Percentiles rank a stretch among this genome's conserved stretches.
Conservation (phyloP, 2,329 filamentous ascomycete species). For the Alternaria viburni region DNA sequence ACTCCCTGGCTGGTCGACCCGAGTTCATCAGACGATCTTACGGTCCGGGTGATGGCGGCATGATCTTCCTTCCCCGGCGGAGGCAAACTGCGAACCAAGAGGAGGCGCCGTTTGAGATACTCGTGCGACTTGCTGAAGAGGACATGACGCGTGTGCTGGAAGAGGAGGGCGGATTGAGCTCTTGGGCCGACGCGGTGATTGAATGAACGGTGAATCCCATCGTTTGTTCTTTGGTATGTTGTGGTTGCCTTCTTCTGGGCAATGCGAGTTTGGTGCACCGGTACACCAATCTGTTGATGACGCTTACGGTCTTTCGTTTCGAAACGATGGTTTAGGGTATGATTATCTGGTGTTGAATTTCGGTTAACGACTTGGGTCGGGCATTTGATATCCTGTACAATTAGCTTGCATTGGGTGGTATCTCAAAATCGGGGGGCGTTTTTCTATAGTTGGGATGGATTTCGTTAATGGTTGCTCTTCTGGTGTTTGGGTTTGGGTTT, state of each 20-base stretch:
- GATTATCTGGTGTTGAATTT: slow-evolving; percentile 23
- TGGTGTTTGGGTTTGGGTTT: not conserved
- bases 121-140: slow-evolving; percentile 40
- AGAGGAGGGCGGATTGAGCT: slow-evolving; percentile 37
- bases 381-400: slow-evolving; percentile 48
- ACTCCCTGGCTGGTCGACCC: slow-evolving; percentile 37
- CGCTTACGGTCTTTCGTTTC: slow-evolving; percentile 6
- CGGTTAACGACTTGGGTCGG: slow-evolving; percentile 25
- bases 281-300: slow-evolving; percentile 20
- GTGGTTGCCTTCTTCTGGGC: slow-evolving; percentile 1
- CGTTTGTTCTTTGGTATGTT: slow-evolving; percentile 4
- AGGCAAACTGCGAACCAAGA: slow-evolving; percentile 25
- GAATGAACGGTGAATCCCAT: slow-evolving; percentile 9
- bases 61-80: slow-evolving; percentile 44
- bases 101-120: slow-evolving; percentile 45
- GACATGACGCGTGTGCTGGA: slow-evolving; percentile 41
- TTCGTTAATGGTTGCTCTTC: not conserved
- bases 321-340: slow-evolving; percentile 21
- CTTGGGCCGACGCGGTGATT: slow-evolving; percentile 38
- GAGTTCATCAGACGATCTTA: slow-evolving; percentile 43
- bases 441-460: not conserved
- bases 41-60: slow-evolving; percentile 40
- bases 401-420: slow-evolving; percentile 21
- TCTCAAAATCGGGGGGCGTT: not conserved
- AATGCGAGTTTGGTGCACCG: slow-evolving; percentile 18